Evolutionary conservation across 768 basidiomycete species (phyloP).

Genomic region (Roridomyces roridus): DNA sequence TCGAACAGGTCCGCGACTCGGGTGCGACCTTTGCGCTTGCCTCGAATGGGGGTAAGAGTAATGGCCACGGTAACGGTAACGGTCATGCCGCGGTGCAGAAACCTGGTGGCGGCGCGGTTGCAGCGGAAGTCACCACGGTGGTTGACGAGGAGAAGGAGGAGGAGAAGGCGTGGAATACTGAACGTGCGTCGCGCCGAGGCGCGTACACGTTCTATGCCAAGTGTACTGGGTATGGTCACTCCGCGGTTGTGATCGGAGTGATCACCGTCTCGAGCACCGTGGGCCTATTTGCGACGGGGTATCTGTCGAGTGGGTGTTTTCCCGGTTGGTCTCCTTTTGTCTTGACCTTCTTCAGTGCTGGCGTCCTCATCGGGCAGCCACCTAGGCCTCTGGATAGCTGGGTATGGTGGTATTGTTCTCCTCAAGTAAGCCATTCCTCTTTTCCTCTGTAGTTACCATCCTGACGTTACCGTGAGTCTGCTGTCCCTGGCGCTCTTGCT

Average conservation of each 20-base stretch:
- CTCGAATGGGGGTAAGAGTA: not conserved
- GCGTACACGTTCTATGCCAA: constrained; percentile 14
- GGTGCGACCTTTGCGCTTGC: constrained; percentile 13
- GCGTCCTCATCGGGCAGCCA: constrained; percentile 4
- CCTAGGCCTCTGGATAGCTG: constrained; percentile 15
- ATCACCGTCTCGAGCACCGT: constrained; percentile 6
- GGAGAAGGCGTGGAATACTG: constrained; percentile 5
- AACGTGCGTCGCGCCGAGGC: constrained; percentile 2
- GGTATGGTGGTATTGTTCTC: constrained; percentile 12
- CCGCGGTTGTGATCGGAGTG: not conserved
- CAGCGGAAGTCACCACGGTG: constrained; percentile 2
- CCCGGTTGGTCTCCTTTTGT: not conserved
- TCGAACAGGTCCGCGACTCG: constrained; percentile 11
- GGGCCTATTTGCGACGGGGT: constrained; percentile 2
- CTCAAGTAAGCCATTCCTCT: too few relatives aligned
- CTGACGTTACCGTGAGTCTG: not conserved
- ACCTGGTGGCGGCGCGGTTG: not conserved
- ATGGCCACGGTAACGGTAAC: not conserved
- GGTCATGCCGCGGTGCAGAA: not conserved
- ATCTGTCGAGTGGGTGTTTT: constrained; percentile 3
- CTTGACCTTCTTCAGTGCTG: not conserved
- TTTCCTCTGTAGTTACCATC: too few relatives aligned
- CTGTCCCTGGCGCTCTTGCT: not conserved
- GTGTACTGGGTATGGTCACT: constrained; percentile 1
- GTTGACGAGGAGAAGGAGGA: constrained; percentile 15